Evolutionary conservation across 164 flowering plant species (phyloP), one percentile per base, ranked within the genome.

Genomic region (Nymphaea thermarum): DNA sequence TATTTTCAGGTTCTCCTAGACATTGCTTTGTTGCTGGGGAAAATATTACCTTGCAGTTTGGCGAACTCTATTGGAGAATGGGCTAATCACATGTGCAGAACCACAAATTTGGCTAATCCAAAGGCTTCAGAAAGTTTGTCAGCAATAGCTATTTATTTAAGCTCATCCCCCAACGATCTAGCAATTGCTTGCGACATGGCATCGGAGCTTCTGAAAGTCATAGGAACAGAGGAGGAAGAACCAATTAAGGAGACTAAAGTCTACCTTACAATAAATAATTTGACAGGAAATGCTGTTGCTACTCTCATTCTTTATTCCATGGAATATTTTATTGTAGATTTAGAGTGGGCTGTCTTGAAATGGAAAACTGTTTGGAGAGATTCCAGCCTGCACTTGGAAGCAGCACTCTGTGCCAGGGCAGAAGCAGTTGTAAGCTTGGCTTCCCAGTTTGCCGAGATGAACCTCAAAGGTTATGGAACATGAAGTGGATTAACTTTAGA

Each of bases 391-490:
- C 78, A 69, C 45, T 60, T 84, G 64, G 94, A 89, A 77, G 91
- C 87, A 72, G 73, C 74, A 47, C 74, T 90, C 4, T 83, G 83
- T 78, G 72, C 83, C 8, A 83, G 88, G 73, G 75, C 85, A 67
- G 88, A 86, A 81, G 87, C 81, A 66, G 76, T 88, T 51, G 89
- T 86, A 63, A 80, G 76, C 71, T 76, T 88, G 17, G 60, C 89
- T 63, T 83, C 98, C 41, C 79, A 64, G 66, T 92, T 92, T 77
- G 86, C 81, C 11, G 67, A 71, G 59, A 92, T 87, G 90, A 82
- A 62, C 73, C 82, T 92, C 10, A 87, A 85, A 68, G 92, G 96
- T 89, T 78, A 63, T 80, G n/a, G 64, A 62, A 62, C n/a, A 8
- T 8, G 57, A 51, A 51, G 8, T 4, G 57, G 14, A 51, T 15